Percentiles rank a stretch among this genome's conserved stretches.
phyloP scores from a whole-genome alignment of 495 filamentous ascomycete genomes.

The Hypoxylon fuscum region DNA sequence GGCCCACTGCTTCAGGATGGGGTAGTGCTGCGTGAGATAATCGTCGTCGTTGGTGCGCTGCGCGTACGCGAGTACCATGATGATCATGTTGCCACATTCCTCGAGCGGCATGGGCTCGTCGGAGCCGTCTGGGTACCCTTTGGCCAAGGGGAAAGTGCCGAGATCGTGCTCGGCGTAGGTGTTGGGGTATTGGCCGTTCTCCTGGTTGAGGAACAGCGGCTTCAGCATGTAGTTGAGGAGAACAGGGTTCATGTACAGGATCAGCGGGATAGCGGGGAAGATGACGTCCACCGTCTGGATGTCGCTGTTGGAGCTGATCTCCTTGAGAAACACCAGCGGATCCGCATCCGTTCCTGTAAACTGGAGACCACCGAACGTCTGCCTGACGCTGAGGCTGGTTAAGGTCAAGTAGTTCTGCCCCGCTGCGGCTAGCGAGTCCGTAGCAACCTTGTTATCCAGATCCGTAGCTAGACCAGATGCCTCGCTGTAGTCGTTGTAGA shows the following conservation, averaged over 20 bases:
- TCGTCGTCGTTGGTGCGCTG: conserved; percentile 54
- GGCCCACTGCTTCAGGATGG: conserved; percentile 86
- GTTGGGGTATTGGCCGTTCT: conserved; percentile 90
- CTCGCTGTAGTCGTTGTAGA: conserved; percentile 74
- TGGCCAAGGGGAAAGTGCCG: conserved; percentile 91
- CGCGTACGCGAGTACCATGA: conserved; percentile 78
- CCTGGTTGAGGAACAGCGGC: conserved; percentile 88
- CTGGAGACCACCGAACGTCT: conserved; percentile 85
- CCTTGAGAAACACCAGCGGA: conserved; percentile 89
- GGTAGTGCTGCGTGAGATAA: conserved; percentile 67
- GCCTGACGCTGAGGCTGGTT: conserved; percentile 82
- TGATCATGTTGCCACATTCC: conserved; percentile 95
- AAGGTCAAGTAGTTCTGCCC: conserved; percentile 81
- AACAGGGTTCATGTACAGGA: conserved; percentile 85
- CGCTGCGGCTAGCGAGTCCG: conserved; percentile 73
- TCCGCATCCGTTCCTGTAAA: conserved; percentile 81
- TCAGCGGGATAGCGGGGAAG: conserved; percentile 89
- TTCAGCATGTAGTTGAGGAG: conserved; percentile 88
- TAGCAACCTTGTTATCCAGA: conserved; percentile 73
- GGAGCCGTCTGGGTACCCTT: conserved; percentile 81
- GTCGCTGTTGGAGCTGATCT: conserved; percentile 94
- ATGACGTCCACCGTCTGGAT: conserved; percentile 97
- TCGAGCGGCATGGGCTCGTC: conserved; percentile 96
- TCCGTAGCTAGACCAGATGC: conserved; percentile 62
- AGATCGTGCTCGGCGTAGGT: conserved; percentile 90